Evolutionary conservation across 768 basidiomycete species (phyloP), one percentile per base, ranked within the genome.

Genomic region (Gelatoporia subvermispora): DNA sequence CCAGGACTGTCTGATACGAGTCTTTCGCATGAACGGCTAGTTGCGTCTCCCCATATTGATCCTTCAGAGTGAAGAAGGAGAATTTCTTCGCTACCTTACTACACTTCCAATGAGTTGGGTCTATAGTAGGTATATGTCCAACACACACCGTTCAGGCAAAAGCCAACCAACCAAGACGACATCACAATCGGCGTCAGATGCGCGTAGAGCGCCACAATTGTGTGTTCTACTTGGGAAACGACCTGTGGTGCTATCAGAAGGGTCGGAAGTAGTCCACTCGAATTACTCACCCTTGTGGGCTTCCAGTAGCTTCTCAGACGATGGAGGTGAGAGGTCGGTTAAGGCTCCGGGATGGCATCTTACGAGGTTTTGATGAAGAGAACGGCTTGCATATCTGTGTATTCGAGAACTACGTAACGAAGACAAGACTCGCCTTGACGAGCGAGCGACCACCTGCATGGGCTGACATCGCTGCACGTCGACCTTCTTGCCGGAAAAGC

Each of bases 61-160:
- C 93, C 60, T 81, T 86, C 63, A 96, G 77, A 25, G 84, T 84
- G 70, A 87, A 91, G 73, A 97, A 97, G 48, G 88, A 88, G 58
- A 93, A 69, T 43, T 66, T 68, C 66, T 81, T 84, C 47, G 72
- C 73, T 16, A 84, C 74, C 66, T 84, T 84, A 60, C 62, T 68
- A 62, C 64, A 66, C 62, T 62, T 56, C 21, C 21, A 35, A 28
- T 43, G 25, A 23, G 38, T 34, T 48, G 50, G 28, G 9, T 38
- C 17, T 35, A 50, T n/a, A 40, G 42, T 23, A 10, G 45, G 43
- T 17, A 21, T 22, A 48, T 45, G 58, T 63, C n/a, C 56, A 47
- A 41, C 51, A 71, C 77, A 68, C 68, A 92, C 90, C 92, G 80
- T 68, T 84, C 85, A 48, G 83, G 78, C 56, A 87, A 81, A 49